Percentiles rank a stretch among this genome's conserved stretches.
These are phyloP conservation scores for Skeletonema menzelii DNA, from an alignment of 108 stramenopile species.

Conservation along the genomic window DNA sequence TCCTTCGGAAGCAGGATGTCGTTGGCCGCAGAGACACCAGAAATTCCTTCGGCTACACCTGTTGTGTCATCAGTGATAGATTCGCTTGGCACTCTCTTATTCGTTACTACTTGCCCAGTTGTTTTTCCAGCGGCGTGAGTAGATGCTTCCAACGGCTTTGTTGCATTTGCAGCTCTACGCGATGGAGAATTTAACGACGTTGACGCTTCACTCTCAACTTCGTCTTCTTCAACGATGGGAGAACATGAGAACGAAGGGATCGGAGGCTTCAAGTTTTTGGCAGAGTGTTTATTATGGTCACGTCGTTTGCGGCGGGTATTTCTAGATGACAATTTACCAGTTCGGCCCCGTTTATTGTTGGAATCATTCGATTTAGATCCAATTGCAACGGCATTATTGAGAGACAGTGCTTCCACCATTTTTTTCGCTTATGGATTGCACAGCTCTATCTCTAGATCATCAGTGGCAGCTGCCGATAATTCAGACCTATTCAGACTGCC, in stretches of 20 bases:
- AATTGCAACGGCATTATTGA: neutral
- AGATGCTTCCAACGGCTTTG: neutral
- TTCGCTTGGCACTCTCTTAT: neutral
- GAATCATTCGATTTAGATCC: neutral
- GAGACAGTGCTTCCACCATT: conserved; percentile 1
- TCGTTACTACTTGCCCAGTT: neutral
- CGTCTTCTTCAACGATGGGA: conserved; percentile 5
- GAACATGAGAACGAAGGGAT: conserved; percentile 28
- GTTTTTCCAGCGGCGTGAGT: neutral
- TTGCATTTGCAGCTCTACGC: neutral
- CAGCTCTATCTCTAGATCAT: neutral
- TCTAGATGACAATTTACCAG: conserved; percentile 31
- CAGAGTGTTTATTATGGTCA: conserved; percentile 4
- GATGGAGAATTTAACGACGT: neutral
- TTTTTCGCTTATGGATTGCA: neutral
- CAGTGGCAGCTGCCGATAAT: neutral
- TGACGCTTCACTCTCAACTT: neutral
- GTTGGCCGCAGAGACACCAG: neutral
- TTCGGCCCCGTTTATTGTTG: neutral
- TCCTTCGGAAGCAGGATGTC: neutral
- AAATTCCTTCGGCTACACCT: neutral
- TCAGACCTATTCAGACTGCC: too few species aligned
- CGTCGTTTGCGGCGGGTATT: conserved; percentile 24
- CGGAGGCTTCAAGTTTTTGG: conserved; percentile 7
- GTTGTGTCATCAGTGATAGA: neutral